Conservation (phyloP, 2,329 filamentous ascomycete species). For the Stagonosporopsis rhizophila region DNA sequence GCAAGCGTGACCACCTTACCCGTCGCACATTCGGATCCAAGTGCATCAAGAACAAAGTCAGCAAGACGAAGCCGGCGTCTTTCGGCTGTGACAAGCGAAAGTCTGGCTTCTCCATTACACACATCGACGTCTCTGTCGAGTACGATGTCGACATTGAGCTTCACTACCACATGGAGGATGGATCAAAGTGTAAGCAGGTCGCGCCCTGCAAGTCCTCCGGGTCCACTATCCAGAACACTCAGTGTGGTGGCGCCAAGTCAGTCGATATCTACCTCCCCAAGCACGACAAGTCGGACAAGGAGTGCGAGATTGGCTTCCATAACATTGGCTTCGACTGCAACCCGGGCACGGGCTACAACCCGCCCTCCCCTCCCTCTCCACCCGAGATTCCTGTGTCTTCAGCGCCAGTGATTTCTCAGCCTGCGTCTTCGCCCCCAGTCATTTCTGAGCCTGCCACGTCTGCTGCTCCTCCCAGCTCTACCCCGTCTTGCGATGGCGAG, state of each 20-base stretch:
- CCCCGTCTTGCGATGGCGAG: conserved; percentile 16
- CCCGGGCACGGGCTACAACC: conserved; percentile 31
- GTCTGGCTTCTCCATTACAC: conserved; percentile 74
- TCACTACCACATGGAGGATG: conserved; percentile 85
- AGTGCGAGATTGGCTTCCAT: conserved; percentile 76
- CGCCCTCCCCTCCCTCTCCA: conserved; percentile 26
- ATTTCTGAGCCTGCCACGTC: conserved; percentile 17
- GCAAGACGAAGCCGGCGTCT: conserved; percentile 60
- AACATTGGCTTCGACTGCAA: conserved; percentile 78
- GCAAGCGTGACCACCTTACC: conserved; percentile 64
- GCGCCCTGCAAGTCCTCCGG: conserved; percentile 56
- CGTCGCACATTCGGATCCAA: conserved; percentile 55
- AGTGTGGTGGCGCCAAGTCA: conserved; percentile 89
- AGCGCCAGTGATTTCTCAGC: conserved; percentile 15
- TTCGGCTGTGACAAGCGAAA: conserved; percentile 70
- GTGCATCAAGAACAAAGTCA: conserved; percentile 54
- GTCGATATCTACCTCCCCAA: conserved; percentile 72
- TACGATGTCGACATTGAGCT: conserved; percentile 83
- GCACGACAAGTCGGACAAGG: conserved; percentile 55
- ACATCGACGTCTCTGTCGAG: conserved; percentile 75
- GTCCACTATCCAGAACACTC: conserved; percentile 77
- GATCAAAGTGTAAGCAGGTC: conserved; percentile 80
- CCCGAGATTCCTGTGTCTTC: conserved; percentile 23
- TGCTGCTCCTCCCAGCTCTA: conserved; percentile 9
- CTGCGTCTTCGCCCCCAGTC: conserved; percentile 6